Percentiles rank a stretch among this genome's conserved stretches.
Conservation (phyloP, 352 stramenopile species). For the Pythium phragmiticola region DNA sequence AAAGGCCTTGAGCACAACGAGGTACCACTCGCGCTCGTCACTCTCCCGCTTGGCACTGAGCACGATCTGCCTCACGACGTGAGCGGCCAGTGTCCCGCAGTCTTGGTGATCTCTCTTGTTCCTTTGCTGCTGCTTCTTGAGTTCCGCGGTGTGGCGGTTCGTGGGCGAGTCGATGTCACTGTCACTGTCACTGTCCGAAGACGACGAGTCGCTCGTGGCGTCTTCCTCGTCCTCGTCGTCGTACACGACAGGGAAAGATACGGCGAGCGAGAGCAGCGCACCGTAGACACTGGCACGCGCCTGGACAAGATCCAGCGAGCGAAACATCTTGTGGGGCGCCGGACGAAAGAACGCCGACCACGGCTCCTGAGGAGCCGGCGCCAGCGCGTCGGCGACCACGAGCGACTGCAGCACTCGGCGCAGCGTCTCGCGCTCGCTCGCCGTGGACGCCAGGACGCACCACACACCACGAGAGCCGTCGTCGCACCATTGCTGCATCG, state of each 20-base stretch:
- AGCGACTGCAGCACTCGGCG: constrained; percentile 44
- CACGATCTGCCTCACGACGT: constrained; percentile 24
- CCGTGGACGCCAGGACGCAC: constrained; percentile 27
- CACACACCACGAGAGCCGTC: constrained; percentile 31
- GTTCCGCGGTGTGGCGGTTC: constrained; percentile 22
- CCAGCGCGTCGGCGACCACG: constrained; percentile 35
- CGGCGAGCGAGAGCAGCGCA: constrained; percentile 38
- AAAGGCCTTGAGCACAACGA: constrained; percentile 41
- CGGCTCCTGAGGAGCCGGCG: not conserved
- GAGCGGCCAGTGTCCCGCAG: constrained; percentile 36
- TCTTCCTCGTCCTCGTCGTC: constrained; percentile 32
- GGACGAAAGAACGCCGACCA: constrained; percentile 64
- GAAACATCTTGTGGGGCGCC: constrained; percentile 30
- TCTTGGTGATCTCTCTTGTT: constrained; percentile 34
- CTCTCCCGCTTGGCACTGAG: constrained; percentile 7
- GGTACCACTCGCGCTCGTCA: constrained; percentile 37
- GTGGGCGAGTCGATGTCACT: constrained; percentile 10
- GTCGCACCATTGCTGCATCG: constrained; percentile 21
- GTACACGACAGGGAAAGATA: constrained; percentile 51
- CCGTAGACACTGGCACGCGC: constrained; percentile 59
- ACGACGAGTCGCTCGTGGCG: constrained; percentile 37
- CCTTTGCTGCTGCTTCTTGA: constrained; percentile 25
- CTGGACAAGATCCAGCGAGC: constrained; percentile 33
- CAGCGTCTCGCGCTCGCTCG: constrained; percentile 37
- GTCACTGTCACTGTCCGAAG: constrained; percentile 19